Base-by-base conservation (phyloP, 2,329 filamentous ascomycete species). In the Fusarium luffae region DNA sequence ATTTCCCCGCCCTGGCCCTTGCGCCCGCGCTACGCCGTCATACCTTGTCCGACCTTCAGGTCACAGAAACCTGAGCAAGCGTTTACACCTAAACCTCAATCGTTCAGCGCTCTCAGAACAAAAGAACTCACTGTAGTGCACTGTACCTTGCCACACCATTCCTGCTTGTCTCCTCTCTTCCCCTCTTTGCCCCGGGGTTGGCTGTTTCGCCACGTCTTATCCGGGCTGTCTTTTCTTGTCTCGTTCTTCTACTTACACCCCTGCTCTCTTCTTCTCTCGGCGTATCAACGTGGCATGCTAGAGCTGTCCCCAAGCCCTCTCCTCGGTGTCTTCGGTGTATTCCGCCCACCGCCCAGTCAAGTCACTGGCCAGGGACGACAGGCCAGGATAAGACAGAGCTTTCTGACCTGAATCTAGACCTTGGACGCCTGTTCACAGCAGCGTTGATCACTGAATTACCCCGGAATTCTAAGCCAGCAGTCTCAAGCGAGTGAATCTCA, bases 1-100 rank as follows among this genome's bases (percentile, higher is more conserved):
- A 75, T 75, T 75, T 75, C 73, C 73, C 73, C 73, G 71, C 73
- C 73, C 71, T 74, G 73, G 73, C 68, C 73, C 70, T 74, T 74
- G 69, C 73, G 73, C 73, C 71, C 69, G 71, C 72, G 72, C 72
- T 73, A 74, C 70, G 52, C 64, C 52, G 59, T 64, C 59, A 63
- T 69, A 62, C 66, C 61, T 59, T 72, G 67, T 58, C 63, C 37
- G 19, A 64, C 69, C 41, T 48, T 18, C 27, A 49, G 50, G 59
- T 50, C 48, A 54, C 52, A 63, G 52, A 46, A 62, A 47, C 44
- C 61, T 28, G 48, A 59, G 50, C 41, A 37, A 63, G 55, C 56
- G 25, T 63, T 58, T 57, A 34, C 51, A 60, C 46, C 54, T 63
- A 56, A 46, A 46, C 25, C 25, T 28, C 43, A 46, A 46, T 56